Base-by-base conservation (phyloP, 371 early-diverging fungal genomes). In the Blyttiomyces sp. region DNA sequence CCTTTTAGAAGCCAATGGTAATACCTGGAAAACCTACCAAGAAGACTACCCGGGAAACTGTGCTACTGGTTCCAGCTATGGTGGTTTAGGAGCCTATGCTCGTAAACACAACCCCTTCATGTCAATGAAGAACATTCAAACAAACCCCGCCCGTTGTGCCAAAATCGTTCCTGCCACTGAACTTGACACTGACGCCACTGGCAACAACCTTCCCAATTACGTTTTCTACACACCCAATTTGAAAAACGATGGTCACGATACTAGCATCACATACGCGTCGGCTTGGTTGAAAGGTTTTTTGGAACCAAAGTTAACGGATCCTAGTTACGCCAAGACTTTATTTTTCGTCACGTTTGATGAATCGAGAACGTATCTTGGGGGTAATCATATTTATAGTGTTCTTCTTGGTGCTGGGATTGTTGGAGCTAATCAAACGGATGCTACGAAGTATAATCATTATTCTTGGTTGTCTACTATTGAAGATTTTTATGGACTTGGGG, bases 1-100 rank as follows among this genome's bases (percentile, higher is more conserved):
- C 63, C 70, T 85, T 3, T 64, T 88, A 39, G 87, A 86, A 56
- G 63, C 72, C 17, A 83, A 79, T 63, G 72, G 75, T 0, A 62
- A 86, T 27, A 68, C 81, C 27, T 88, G 89, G 89, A 85, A 77
- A 61, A 60, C 77, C 11, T 88, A 87, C 59, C 77, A 81, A 61
- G 85, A 88, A 66, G 70, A 80, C 26, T 83, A 78, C 54, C 81
- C 84, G 17, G 82, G 83, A 32, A 68, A 56, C 53, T 73, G 84
- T 62, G 71, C 55, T 61, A 55, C 56, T 59, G 82, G 57, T 57
- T 70, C 16, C 45, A 49, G 59, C 5, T 69, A 60, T 35, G 64
- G 50, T 1, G 39, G 63, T n/a, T 62, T 63, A 31, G 66, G 57
- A 7, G 43, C 50, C 11, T 82, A 85, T 61, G 68, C 55, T 31